These are phyloP conservation scores for Anisodus acutangulus DNA, from an alignment of 257 asterid genomes.

Conservation along the genomic window DNA sequence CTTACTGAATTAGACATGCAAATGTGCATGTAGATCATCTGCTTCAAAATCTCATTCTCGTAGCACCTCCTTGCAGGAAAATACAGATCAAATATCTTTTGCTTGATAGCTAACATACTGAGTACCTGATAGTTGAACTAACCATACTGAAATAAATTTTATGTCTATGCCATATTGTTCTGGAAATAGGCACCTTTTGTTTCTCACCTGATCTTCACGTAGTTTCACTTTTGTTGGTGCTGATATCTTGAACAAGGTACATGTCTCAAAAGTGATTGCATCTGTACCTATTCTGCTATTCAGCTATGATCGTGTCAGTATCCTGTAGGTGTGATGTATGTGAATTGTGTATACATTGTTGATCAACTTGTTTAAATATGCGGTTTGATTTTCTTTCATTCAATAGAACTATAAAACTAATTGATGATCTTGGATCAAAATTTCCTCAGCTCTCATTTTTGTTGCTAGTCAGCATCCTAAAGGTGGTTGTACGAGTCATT, in stretches of 20 bases:
- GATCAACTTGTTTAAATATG: background rate
- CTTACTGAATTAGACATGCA: slow-evolving; percentile 8
- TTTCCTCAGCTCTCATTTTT: background rate
- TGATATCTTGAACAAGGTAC: background rate
- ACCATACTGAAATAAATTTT: background rate
- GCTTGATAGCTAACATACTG: background rate
- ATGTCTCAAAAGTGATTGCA: background rate
- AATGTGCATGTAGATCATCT: slow-evolving; percentile 2
- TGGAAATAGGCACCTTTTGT: background rate
- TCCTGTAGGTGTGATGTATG: background rate
- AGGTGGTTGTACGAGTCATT: background rate
- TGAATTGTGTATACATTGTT: background rate
- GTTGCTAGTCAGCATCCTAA: background rate
- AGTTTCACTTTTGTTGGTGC: background rate
- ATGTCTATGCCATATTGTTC: background rate
- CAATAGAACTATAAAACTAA: background rate
- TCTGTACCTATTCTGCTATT: background rate
- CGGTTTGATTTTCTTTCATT: background rate
- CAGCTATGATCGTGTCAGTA: background rate
- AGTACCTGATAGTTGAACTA: slow-evolving; percentile 8
- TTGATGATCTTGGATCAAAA: background rate
- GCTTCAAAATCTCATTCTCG: background rate
- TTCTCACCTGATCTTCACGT: background rate
- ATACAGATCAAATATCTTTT: background rate
- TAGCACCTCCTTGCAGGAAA: background rate